A percentile compares a stretch with the other conserved stretches of the same genome.
Conservation (phyloP, 805 yeast genomes). For the Diddensiella santjacobensis region DNA sequence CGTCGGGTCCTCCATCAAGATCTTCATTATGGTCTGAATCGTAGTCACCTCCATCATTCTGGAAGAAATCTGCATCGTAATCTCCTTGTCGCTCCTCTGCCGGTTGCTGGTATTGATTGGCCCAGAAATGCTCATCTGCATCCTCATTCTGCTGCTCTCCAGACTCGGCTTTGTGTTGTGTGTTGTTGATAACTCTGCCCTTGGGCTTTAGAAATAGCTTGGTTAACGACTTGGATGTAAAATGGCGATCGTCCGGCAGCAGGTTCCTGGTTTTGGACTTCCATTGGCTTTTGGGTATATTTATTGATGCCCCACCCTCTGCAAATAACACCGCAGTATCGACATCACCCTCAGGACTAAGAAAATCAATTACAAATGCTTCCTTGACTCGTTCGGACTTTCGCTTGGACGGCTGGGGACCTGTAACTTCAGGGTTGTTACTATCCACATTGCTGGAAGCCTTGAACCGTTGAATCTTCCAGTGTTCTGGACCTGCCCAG, state of each 20-base stretch:
- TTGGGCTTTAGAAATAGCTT: constrained; percentile 66
- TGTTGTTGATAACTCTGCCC: constrained; percentile 18
- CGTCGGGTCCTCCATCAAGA: constrained; percentile 21
- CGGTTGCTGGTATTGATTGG: constrained; percentile 45
- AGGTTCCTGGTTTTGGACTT: constrained; percentile 43
- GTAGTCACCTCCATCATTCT: constrained; percentile 39
- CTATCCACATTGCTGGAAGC: constrained; percentile 6
- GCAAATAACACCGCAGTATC: constrained; percentile 42
- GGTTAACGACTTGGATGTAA: constrained; percentile 64
- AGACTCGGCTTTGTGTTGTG: too few relatives aligned
- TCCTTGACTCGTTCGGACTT: constrained; percentile 29
- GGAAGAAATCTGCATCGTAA: constrained; percentile 29
- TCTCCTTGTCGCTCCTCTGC: constrained; percentile 26
- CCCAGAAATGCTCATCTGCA: constrained; percentile 70
- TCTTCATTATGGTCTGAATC: constrained; percentile 35
- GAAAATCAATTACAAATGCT: constrained; percentile 42
- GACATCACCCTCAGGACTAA: constrained; percentile 34
- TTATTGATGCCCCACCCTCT: constrained; percentile 37
- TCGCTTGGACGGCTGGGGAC: constrained; percentile 2
- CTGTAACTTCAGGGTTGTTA: constrained; percentile 1
- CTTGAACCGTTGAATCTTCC: constrained; percentile 72
- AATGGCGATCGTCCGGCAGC: constrained; percentile 71
- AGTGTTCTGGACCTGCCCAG: constrained; percentile 93
- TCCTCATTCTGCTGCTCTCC: constrained; percentile 20
- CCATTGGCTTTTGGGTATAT: constrained; percentile 42